Base-by-base conservation (phyloP, 257 asterid species). In the Phtheirospermum japonicum region DNA sequence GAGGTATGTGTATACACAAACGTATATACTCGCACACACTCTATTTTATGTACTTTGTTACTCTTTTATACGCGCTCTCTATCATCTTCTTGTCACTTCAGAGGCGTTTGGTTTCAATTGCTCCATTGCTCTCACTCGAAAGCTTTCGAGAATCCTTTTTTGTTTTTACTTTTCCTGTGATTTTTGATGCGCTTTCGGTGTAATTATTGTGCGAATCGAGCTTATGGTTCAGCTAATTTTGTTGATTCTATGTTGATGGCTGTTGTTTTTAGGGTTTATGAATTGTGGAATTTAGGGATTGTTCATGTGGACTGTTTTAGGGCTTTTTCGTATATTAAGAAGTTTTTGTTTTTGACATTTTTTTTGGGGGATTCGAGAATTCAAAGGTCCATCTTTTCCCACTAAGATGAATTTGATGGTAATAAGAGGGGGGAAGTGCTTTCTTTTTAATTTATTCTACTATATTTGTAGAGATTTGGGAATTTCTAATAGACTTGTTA, bases 271-370 rank as follows among this genome's bases (percentile, higher is more conserved):
- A 72, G 75, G 72, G 75, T 53, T 76, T 76, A 33, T 26, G 55
- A 57, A 57, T 59, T 32, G 37, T 55, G 50, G 54, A 46, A n/a
- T 59, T 72, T 65, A 36, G 76, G 79, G 62, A 55, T 65, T 57
- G 55, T 42, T 31, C 9, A 4, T 40, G 33, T 62, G 32, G 58
- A 53, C 6, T 9, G 33, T 59, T 40, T 18, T 7, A 28, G 71
- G 50, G 50, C 40, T 40, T 14, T 40, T 65, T 65, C 33, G 39
- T 16, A 20, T 18, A 7, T n/a, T 56, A 9, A 9, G 46, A 68
- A 30, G 58, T 3, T 23, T 23, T 3, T 1, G 3, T 23, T 23
- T n/a, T 73, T 56, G 28, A 8, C 5, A 9, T 26, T 61, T 34
- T 64, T 49, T 37, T 56, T 18, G 28, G 6, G 59, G 18, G 51